Conservation (phyloP, 164 flowering plant species). For the Magnolia changhungtana region DNA sequence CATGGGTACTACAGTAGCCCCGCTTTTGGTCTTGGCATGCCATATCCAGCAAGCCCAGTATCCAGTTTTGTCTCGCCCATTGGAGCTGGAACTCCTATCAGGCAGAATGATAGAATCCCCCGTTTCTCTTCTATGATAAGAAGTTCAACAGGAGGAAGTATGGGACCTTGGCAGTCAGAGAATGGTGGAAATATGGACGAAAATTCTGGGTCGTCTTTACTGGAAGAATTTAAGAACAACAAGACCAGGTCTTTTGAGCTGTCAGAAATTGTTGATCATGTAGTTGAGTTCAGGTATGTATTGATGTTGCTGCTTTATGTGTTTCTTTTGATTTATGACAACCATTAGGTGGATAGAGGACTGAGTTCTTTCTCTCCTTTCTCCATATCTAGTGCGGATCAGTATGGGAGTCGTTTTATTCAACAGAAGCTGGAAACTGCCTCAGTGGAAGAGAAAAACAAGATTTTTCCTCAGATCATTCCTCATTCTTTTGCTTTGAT, state of each 20-base stretch:
- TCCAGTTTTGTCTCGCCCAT: constrained; percentile 27
- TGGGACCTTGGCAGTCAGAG: constrained; percentile 44
- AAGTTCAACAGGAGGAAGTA: constrained; percentile 35
- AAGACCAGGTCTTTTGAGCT: constrained; percentile 72
- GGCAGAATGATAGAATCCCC: constrained; percentile 38
- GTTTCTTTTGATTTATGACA: constrained; percentile 1
- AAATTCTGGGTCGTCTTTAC: constrained; percentile 39
- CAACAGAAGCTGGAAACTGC: constrained; percentile 47
- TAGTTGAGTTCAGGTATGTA: constrained; percentile 84
- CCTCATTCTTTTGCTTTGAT: constrained; percentile 36
- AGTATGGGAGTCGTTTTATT: constrained; percentile 74
- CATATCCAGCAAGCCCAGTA: constrained; percentile 36
- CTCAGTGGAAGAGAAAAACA: constrained; percentile 33
- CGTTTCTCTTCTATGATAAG: constrained; percentile 43
- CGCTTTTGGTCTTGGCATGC: constrained; percentile 44
- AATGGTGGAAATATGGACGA: constrained; percentile 41
- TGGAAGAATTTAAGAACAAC: constrained; percentile 79
- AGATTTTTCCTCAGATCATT: constrained; percentile 35
- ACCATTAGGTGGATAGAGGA: not conserved
- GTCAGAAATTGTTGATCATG: constrained; percentile 69
- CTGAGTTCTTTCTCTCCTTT: constrained; percentile 6
- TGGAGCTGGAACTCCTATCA: constrained; percentile 35
- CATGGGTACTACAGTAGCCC: constrained; percentile 38
- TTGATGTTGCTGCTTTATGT: not conserved
- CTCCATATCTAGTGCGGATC: constrained; percentile 65